A percentile compares a stretch with the other conserved stretches of the same genome.
Conservation (phyloP, 345 rosid genomes). For the Eucalyptus paniculata region DNA sequence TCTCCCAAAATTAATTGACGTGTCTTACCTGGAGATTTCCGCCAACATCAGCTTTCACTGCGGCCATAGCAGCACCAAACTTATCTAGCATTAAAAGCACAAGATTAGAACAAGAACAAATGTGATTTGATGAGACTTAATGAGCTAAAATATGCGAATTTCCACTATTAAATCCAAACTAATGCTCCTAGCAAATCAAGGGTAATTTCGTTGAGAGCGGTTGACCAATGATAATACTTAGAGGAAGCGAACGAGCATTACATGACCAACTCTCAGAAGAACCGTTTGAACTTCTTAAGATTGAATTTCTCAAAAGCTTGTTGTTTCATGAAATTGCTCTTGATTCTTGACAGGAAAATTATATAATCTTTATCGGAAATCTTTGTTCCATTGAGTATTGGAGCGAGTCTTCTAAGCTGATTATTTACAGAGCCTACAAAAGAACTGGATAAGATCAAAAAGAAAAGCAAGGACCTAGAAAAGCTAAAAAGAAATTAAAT, state of each 20-base stretch:
- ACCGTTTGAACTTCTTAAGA: neutral
- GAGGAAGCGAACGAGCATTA: neutral
- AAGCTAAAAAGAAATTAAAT: neutral
- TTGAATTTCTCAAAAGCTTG: neutral
- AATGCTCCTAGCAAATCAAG: neutral
- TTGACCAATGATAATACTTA: neutral
- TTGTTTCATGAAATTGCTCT: neutral
- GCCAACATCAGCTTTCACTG: conserved; percentile 73
- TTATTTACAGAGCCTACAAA: neutral
- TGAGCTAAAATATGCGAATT: neutral
- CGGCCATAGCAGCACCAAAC: conserved; percentile 75
- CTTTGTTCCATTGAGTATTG: neutral
- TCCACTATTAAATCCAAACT: neutral
- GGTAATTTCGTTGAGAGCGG: neutral
- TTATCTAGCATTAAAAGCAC: conserved; percentile 29
- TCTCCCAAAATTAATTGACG: neutral
- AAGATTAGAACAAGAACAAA: neutral
- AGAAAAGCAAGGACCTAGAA: neutral
- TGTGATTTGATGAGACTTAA: neutral
- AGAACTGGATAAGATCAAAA: neutral
- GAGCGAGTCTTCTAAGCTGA: neutral
- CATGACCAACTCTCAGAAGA: neutral
- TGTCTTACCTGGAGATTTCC: conserved; percentile 61
- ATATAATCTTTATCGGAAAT: neutral
- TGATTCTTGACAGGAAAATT: neutral